These are phyloP conservation scores for Phylloporus rhodoxanthus DNA, from an alignment of 768 basidiomycete species.

Conservation along the genomic window DNA sequence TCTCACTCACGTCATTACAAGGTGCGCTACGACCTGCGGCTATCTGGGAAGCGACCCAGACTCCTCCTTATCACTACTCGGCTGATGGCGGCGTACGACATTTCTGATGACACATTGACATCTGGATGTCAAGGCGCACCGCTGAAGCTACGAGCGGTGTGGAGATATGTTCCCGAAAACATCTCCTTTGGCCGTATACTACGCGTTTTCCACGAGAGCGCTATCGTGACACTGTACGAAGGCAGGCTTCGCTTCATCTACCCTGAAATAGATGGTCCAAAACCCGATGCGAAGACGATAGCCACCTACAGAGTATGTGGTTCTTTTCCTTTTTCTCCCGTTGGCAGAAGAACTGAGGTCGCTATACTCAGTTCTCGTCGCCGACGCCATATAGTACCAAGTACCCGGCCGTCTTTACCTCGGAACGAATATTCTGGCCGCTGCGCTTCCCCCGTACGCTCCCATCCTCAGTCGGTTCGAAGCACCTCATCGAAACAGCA, in stretches of 20 bases:
- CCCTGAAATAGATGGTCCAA: conserved; percentile 19
- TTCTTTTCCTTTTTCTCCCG: neutral
- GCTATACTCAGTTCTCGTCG: conserved; percentile 16
- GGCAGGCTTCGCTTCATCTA: conserved; percentile 23
- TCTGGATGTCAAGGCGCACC: conserved; percentile 7
- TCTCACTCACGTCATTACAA: neutral
- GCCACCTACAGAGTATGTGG: conserved; percentile 18
- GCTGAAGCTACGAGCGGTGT: conserved; percentile 10
- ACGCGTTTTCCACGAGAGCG: conserved; percentile 23
- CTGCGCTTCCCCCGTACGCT: conserved; percentile 11
- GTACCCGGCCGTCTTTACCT: conserved; percentile 19
- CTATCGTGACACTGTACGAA: conserved; percentile 23
- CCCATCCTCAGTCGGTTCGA: conserved; percentile 4
- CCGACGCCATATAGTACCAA: conserved; percentile 13
- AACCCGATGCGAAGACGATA: conserved; percentile 11
- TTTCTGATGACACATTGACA: conserved; percentile 16
- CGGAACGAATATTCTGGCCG: conserved; percentile 29
- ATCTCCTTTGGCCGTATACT: conserved; percentile 26
- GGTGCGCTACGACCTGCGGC: conserved; percentile 27
- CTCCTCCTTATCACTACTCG: conserved; percentile 24
- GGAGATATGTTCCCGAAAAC: conserved; percentile 18
- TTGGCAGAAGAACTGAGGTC: neutral
- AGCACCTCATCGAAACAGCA: conserved; percentile 21
- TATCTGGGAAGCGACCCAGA: conserved; percentile 22
- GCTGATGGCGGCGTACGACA: conserved; percentile 26